Percentiles rank a stretch among this genome's conserved stretches.
Evolutionary conservation across 2,329 filamentous ascomycete species (phyloP).

Genomic region (Fusarium veterinarium): DNA sequence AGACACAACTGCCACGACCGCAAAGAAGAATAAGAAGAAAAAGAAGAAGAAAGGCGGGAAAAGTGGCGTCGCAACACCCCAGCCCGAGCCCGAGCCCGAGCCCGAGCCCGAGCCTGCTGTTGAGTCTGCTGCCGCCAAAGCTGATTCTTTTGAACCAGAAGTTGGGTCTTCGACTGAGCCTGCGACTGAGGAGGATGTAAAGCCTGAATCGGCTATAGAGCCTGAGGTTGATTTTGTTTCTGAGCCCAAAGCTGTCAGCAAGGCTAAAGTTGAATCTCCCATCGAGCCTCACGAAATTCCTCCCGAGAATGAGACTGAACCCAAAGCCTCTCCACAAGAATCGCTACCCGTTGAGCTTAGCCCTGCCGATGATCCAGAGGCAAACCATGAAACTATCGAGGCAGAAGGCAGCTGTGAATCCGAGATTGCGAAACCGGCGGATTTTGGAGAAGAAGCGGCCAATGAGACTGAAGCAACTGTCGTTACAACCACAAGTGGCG

Average conservation of each 20-base stretch:
- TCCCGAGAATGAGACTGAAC: background rate
- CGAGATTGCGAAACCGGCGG: background rate
- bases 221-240: background rate
- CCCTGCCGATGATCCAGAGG: background rate
- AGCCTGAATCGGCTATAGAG: background rate
- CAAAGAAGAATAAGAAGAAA: constrained; percentile 24
- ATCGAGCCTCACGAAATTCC: background rate
- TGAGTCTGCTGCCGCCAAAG: background rate
- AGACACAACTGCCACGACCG: background rate
- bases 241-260: background rate
- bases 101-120: background rate
- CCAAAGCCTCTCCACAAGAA: constrained; percentile 4
- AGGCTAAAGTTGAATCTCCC: background rate
- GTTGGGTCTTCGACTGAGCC: background rate
- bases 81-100: background rate
- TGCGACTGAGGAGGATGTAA: background rate
- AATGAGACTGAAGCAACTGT: background rate
- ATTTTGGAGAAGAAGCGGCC: background rate
- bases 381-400: background rate
- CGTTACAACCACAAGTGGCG: background rate
- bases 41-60: constrained; percentile 19
- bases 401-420: background rate
- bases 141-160: background rate
- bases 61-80: constrained; percentile 1
- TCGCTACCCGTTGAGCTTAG: constrained; percentile 1